A percentile compares a stretch with the other conserved stretches of the same genome.
phyloP scores from a whole-genome alignment of 1,139 yeast genomes.

The Chernovozyma sophiae-reginae region DNA sequence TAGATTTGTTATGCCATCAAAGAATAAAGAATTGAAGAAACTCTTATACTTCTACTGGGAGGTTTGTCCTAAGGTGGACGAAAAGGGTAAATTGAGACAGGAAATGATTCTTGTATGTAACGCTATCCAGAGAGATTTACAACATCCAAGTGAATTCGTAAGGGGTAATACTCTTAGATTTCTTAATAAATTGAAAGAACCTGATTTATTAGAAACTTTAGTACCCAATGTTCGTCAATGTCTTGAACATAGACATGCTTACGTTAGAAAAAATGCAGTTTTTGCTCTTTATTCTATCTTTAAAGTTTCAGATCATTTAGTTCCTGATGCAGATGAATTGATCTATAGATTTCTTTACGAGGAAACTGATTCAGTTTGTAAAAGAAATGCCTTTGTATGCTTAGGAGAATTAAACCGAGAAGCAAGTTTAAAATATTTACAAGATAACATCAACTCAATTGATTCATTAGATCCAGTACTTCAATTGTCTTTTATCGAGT shows the following conservation, averaged over 20 bases:
- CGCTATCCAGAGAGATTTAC: conserved; percentile 94
- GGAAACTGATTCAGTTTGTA: conserved; percentile 92
- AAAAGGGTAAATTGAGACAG: conserved; percentile 88
- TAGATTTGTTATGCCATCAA: conserved; percentile 95
- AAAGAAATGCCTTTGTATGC: conserved; percentile 92
- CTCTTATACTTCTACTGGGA: conserved; percentile 97
- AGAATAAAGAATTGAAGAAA: conserved; percentile 85
- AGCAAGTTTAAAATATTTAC: conserved; percentile 77
- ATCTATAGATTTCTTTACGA: conserved; percentile 67
- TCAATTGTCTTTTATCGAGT: conserved; percentile 88
- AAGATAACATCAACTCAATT: conserved; percentile 60
- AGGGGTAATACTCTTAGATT: conserved; percentile 94
- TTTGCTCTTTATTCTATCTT: conserved; percentile 84
- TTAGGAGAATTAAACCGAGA: conserved; percentile 80
- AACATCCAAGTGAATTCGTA: conserved; percentile 96
- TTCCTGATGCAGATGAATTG: conserved; percentile 92
- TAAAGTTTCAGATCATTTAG: conserved; percentile 76
- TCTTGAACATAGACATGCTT: conserved; percentile 94
- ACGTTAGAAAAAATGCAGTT: conserved; percentile 95
- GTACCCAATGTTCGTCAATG: conserved; percentile 91
- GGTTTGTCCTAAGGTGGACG: conserved; percentile 87
- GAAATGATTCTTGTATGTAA: conserved; percentile 99
- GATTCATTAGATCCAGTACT: conserved; percentile 76
- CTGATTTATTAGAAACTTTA: conserved; percentile 91
- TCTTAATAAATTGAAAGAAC: conserved; percentile 84